Conservation (phyloP, 495 filamentous ascomycete genomes). For the Extremus antarcticus region DNA sequence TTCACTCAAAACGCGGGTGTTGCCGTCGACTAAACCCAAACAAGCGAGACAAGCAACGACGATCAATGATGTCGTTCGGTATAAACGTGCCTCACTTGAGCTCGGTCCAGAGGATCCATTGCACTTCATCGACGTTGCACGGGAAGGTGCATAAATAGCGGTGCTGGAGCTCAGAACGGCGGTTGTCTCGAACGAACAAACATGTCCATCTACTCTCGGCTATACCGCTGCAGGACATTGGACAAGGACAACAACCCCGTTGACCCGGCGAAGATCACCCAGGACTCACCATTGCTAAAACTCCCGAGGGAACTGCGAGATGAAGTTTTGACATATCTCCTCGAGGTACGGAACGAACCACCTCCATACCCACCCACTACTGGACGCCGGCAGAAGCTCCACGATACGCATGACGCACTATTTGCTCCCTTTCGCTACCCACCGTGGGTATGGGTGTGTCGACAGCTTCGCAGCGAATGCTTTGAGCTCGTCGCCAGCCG, state of each 20-base stretch:
- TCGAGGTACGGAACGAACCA: neutral
- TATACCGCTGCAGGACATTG: neutral
- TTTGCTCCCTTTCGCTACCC: neutral
- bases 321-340: neutral
- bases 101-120: too few species aligned
- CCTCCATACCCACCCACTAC: neutral
- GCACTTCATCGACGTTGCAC: too few species aligned
- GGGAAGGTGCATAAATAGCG: neutral
- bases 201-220: neutral
- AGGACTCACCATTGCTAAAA: neutral
- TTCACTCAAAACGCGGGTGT: too few species aligned
- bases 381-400: neutral
- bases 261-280: neutral
- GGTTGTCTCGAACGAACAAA: too few species aligned
- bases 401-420: neutral
- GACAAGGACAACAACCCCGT: neutral
- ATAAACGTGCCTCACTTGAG: too few species aligned
- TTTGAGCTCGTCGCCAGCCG: neutral
- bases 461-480: neutral
- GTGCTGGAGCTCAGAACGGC: too few species aligned
- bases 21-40: too few species aligned
- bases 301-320: constrained; percentile 4
- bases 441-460: neutral
- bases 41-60: too few species aligned
- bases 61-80: too few species aligned